Evolutionary conservation across 345 rosid species (phyloP), one percentile per base, ranked within the genome.

Genomic region (Hibiscus trionum): DNA sequence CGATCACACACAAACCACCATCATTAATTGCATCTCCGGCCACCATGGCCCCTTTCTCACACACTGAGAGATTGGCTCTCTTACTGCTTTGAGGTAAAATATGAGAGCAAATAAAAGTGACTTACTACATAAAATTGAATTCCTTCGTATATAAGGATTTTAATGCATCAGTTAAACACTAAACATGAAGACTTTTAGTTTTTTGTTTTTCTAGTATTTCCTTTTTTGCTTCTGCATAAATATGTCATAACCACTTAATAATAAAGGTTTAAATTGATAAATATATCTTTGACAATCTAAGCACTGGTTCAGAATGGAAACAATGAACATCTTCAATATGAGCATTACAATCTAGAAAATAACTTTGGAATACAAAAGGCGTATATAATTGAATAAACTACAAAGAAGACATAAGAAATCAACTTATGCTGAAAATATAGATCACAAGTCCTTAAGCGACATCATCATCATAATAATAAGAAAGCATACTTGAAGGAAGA

Each of bases 401-500:
- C n/a, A 21, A 12, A 46, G 14, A 49, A 49, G 26, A 27, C 14
- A 50, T 29, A 50, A 50, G 46, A 68, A 68, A 15, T 71, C 44
- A 24, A 75, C 39, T 39, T 46, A 73, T 11, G 64, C 17, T 19
- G 46, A 61, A 70, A 58, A 15, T 53, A 46, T 61, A 66, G 39
- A 55, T 29, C 69, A 55, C 46, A 35, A 58, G 42, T 26, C 55
- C 49, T 75, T 65, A 11, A 11, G 55, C 29, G 63, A 47, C 57
- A 16, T 9, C 47, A 42, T 10, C 46, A 9, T 42, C 46, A 44
- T 44, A n/a, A 16, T 52, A 16, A 52, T 15, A 52, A 52, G 21
- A 52, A 75, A 61, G 26, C 90, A 75, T 88, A 96, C 99, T 81
- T 93, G 88, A 73, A 84, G 14, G 88, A 80, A 74, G 86, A 78